A percentile compares a stretch with the other conserved stretches of the same genome.
Evolutionary conservation across 169 alveolate species (phyloP).

Genomic region (Perkinsus olseni): DNA sequence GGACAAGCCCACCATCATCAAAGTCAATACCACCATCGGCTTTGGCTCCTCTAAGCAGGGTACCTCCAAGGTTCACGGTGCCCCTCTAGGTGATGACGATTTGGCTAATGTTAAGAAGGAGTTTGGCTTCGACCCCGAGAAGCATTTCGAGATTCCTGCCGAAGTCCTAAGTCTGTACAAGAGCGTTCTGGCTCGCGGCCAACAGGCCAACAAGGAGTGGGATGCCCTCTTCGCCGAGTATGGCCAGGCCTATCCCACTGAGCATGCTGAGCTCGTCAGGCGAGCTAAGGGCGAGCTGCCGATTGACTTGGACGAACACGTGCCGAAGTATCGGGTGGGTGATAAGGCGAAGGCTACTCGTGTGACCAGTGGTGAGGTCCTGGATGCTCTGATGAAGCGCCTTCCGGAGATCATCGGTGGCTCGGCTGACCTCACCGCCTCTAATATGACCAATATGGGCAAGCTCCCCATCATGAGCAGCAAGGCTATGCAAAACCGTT

Average conservation of each 20-base stretch:
- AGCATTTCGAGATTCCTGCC: slow-evolving; percentile 30
- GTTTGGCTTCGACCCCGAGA: slow-evolving; percentile 35
- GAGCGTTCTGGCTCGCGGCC: slow-evolving; percentile 11
- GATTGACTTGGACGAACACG: slow-evolving; percentile 16
- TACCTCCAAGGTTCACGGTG: slow-evolving; percentile 33
- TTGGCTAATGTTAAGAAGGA: slow-evolving; percentile 20
- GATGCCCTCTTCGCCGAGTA: slow-evolving; percentile 21
- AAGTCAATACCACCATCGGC: slow-evolving; percentile 42
- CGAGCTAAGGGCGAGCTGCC: slow-evolving; percentile 29
- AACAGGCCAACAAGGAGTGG: slow-evolving; percentile 37
- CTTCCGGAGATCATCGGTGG: slow-evolving; percentile 48
- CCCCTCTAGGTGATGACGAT: slow-evolving; percentile 36
- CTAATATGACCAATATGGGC: slow-evolving; percentile 33
- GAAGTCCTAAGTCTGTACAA: slow-evolving; percentile 27
- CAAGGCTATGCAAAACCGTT: slow-evolving; percentile 24
- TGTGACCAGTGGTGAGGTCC: slow-evolving; percentile 27
- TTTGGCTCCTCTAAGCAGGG: slow-evolving; percentile 47
- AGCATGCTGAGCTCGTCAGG: slow-evolving; percentile 28
- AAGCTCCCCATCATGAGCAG: slow-evolving; percentile 20
- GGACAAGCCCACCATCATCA: slow-evolving; percentile 43
- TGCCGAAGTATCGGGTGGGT: slow-evolving; percentile 22
- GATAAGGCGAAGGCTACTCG: slow-evolving; percentile 38
- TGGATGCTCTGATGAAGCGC: slow-evolving; percentile 24
- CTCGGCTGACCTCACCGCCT: slow-evolving; percentile 40
- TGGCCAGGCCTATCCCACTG: slow-evolving; percentile 20